These are phyloP conservation scores for Cyberlindnera bimundalis DNA, from an alignment of 805 yeast genomes.

Conservation along the genomic window DNA sequence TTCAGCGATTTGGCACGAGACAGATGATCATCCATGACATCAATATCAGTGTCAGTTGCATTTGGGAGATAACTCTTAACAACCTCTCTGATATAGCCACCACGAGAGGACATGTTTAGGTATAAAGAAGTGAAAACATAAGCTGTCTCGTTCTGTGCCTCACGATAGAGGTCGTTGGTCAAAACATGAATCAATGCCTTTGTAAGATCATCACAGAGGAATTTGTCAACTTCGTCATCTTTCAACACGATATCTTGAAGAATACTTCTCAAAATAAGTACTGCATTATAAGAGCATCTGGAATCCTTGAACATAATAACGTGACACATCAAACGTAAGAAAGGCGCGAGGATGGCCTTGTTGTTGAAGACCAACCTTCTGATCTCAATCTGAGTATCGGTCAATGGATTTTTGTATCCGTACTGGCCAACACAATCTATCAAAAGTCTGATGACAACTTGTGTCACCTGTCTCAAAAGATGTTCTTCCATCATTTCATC, in stretches of 20 bases:
- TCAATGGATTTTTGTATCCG: conserved; percentile 39
- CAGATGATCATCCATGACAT: conserved; percentile 60
- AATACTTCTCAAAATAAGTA: conserved; percentile 72
- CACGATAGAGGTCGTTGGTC: conserved; percentile 72
- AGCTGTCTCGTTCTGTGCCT: conserved; percentile 90
- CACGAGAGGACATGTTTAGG: conserved; percentile 65
- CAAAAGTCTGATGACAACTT: conserved; percentile 80
- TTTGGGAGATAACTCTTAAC: conserved; percentile 52
- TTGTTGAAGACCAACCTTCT: conserved; percentile 64
- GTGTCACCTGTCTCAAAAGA: conserved; percentile 86
- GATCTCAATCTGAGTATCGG: conserved; percentile 61
- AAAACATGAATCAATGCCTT: conserved; percentile 67
- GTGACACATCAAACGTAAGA: conserved; percentile 70
- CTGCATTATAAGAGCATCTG: conserved; percentile 88
- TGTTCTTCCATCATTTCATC: conserved; percentile 99
- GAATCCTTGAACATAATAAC: conserved; percentile 82
- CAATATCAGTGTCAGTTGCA: conserved; percentile 53
- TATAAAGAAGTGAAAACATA: conserved; percentile 79
- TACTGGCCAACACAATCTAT: conserved; percentile 87
- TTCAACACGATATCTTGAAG: conserved; percentile 64
- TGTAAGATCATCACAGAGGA: conserved; percentile 53
- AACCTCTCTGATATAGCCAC: conserved; percentile 63
- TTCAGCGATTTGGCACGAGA: conserved; percentile 64
- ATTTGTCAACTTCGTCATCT: conserved; percentile 73
- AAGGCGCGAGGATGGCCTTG: conserved; percentile 69